phyloP scores from a whole-genome alignment of 139 green algal genomes.

The Tetradesmus obliquus region DNA sequence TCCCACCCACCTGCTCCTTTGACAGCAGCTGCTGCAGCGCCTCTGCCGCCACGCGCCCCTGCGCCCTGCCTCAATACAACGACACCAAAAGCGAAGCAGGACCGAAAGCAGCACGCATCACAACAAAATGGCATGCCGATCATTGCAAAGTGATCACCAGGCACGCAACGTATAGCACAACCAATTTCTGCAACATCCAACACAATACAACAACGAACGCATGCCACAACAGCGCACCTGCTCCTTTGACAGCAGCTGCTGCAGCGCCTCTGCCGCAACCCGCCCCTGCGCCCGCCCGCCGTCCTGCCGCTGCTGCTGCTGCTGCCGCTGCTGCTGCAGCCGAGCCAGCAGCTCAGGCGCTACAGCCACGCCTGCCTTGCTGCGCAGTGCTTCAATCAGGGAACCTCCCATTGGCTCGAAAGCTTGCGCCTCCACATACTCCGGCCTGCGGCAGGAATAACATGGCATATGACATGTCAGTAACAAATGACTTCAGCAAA shows the following conservation, averaged over 20 bases:
- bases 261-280: constrained; percentile 15
- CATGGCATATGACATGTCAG: too few species aligned
- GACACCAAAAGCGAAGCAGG: too few species aligned
- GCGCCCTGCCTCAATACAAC: not conserved
- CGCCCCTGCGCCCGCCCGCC: not conserved
- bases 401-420: not conserved
- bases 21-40: constrained; percentile 37
- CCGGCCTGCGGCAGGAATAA: constrained; percentile 30
- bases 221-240: not conserved
- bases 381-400: not conserved
- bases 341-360: not conserved
- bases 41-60: constrained; percentile 4
- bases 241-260: constrained; percentile 10
- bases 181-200: not conserved
- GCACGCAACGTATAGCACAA: too few species aligned
- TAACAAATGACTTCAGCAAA: too few species aligned
- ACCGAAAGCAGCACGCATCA: too few species aligned
- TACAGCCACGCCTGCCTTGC: not conserved
- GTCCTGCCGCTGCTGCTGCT: constrained; percentile 15
- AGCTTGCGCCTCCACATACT: constrained; percentile 50
- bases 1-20: not conserved
- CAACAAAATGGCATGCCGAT: too few species aligned
- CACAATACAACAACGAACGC: constrained; percentile 26
- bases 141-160: too few species aligned
- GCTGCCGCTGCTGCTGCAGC: not conserved